Percentiles rank a stretch among this genome's conserved stretches.
phyloP scores from a whole-genome alignment of 176 grass and related monocot species.

The Canna indica region DNA sequence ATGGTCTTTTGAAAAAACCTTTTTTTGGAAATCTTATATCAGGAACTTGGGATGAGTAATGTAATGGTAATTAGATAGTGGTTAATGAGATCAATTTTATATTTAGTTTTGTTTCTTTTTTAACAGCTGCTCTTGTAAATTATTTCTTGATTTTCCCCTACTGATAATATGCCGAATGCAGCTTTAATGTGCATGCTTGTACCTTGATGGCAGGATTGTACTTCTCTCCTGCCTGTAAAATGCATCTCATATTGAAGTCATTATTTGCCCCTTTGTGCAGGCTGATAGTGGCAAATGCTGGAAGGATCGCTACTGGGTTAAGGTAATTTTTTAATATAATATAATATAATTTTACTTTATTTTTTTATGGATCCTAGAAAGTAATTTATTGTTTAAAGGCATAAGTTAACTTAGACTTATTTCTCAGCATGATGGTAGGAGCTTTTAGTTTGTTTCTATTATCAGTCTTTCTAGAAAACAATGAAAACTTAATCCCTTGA shows the following conservation, averaged over 20 bases:
- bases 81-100: neutral
- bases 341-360: too few species aligned
- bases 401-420: neutral
- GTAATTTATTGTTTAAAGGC: neutral
- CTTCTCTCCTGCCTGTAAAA: neutral
- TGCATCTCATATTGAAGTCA: neutral
- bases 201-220: neutral
- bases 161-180: too few species aligned
- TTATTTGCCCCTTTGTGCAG: slow-evolving; percentile 32
- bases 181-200: too few species aligned
- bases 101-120: neutral
- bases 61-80: neutral
- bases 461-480: neutral
- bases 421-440: neutral
- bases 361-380: neutral
- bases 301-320: slow-evolving; percentile 81
- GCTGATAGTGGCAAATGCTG: slow-evolving; percentile 51
- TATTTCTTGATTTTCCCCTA: neutral
- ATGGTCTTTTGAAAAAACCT: neutral
- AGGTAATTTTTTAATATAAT: slow-evolving; percentile 76
- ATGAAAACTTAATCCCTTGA: neutral
- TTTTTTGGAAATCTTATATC: too few species aligned
- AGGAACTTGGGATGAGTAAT: neutral
- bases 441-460: too few species aligned
- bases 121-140: neutral